A percentile compares a stretch with the other conserved stretches of the same genome.
Evolutionary conservation across 2,329 filamentous ascomycete species (phyloP).

Genomic region (Aspergillus chevalieri): DNA sequence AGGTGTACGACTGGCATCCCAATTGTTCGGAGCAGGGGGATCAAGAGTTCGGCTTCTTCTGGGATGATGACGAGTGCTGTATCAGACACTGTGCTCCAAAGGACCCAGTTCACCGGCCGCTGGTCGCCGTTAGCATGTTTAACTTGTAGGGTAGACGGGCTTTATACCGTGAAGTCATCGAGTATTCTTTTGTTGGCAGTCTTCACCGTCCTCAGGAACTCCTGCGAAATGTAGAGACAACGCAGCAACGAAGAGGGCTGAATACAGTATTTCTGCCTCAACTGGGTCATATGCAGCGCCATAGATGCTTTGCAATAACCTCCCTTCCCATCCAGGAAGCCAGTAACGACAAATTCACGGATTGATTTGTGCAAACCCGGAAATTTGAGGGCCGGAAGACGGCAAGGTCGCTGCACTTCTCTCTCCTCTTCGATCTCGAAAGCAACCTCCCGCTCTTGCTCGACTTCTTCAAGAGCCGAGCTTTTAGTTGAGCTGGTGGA

Average conservation of each 20-base stretch:
- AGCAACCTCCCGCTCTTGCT: conserved; percentile 54
- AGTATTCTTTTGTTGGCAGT: conserved; percentile 1
- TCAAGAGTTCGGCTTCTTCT: conserved; percentile 55
- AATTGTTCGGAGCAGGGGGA: conserved; percentile 38
- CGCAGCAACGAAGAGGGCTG: background rate
- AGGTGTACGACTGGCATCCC: conserved; percentile 36
- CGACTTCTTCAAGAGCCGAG: conserved; percentile 54
- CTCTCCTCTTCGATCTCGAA: conserved; percentile 55
- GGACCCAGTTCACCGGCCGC: conserved; percentile 52
- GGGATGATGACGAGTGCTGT: conserved; percentile 55
- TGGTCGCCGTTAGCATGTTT: background rate
- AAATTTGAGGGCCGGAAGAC: conserved; percentile 38
- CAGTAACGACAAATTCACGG: conserved; percentile 8
- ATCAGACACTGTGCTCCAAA: conserved; percentile 46
- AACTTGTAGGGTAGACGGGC: background rate
- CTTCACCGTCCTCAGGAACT: conserved; percentile 10
- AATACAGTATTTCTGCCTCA: conserved; percentile 8
- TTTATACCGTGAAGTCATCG: conserved; percentile 9
- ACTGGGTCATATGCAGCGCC: conserved; percentile 5
- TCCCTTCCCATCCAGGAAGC: background rate
- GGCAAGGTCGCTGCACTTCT: conserved; percentile 46
- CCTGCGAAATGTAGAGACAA: conserved; percentile 7
- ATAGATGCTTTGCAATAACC: conserved; percentile 3
- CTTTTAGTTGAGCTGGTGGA: conserved; percentile 34
- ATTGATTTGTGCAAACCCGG: conserved; percentile 45